Conservation (phyloP, 1,284 basidiomycete species). For the Cerrena zonata region DNA sequence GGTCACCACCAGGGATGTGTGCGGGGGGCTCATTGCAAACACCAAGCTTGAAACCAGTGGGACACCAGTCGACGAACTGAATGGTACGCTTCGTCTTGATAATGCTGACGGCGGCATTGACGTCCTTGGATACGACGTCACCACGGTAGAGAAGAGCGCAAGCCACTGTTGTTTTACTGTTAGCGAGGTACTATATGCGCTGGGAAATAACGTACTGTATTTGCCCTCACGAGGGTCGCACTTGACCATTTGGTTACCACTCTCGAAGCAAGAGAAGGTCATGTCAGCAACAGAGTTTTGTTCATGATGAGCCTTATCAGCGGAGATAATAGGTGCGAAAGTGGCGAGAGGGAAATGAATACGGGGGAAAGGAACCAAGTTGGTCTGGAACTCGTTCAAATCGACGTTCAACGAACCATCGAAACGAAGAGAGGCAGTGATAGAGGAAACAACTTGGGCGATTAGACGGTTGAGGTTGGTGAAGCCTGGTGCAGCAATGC, state of each 20-base stretch:
- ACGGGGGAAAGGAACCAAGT: conserved; percentile 72
- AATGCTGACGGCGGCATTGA: conserved; percentile 77
- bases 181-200: not conserved
- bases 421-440: conserved; percentile 78
- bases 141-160: conserved; percentile 78
- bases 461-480: conserved; percentile 87
- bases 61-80: conserved; percentile 88
- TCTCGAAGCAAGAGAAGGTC: conserved; percentile 91
- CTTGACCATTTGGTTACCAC: conserved; percentile 87
- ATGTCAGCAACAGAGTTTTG: conserved; percentile 91
- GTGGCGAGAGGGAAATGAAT: conserved; percentile 92
- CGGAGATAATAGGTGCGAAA: conserved; percentile 84
- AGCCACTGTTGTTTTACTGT: conserved; percentile 43
- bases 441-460: conserved; percentile 85
- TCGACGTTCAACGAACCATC: conserved; percentile 79
- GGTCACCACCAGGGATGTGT: conserved; percentile 79
- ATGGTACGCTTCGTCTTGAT: conserved; percentile 85
- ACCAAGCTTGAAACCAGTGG: conserved; percentile 84
- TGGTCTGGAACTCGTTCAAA: conserved; percentile 81
- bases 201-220: conserved; percentile 56
- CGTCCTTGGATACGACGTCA: conserved; percentile 87
- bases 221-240: conserved; percentile 79
- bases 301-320: conserved; percentile 78
- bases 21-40: conserved; percentile 88
- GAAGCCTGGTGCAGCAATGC: conserved; percentile 75